phyloP scores from a whole-genome alignment of 768 basidiomycete genomes.

The Agrocybe praecox region DNA sequence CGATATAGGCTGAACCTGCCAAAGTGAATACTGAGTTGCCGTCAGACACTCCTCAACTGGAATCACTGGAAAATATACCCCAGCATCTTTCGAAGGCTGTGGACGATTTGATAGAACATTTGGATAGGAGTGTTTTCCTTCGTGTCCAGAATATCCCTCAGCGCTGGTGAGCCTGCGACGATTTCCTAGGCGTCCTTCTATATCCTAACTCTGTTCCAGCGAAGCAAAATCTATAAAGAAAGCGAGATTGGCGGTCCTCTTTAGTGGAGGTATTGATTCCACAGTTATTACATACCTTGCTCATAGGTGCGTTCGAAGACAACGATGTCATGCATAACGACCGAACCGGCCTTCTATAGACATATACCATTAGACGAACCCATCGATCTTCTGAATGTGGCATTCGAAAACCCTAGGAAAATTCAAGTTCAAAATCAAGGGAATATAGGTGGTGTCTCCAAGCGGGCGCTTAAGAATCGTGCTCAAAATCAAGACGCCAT shows the following conservation, averaged over 20 bases:
- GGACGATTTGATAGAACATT: slow-evolving; percentile 50
- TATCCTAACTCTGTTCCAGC: neutral
- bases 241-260: slow-evolving; percentile 80
- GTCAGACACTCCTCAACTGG: slow-evolving; percentile 36
- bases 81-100: slow-evolving; percentile 42
- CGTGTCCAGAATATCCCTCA: slow-evolving; percentile 72
- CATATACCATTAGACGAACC: slow-evolving; percentile 76
- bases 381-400: slow-evolving; percentile 91
- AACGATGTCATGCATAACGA: neutral
- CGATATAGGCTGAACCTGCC: slow-evolving; percentile 41
- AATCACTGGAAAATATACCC: slow-evolving; percentile 45
- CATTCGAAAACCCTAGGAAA: slow-evolving; percentile 94
- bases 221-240: slow-evolving; percentile 30
- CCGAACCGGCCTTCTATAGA: slow-evolving; percentile 38
- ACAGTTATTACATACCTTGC: slow-evolving; percentile 82
- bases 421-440: slow-evolving; percentile 49
- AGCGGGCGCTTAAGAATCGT: slow-evolving; percentile 10
- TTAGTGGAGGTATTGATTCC: slow-evolving; percentile 96
- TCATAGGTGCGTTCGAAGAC: slow-evolving; percentile 51
- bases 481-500: slow-evolving; percentile 12
- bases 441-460: slow-evolving; percentile 40
- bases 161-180: slow-evolving; percentile 30
- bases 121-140: slow-evolving; percentile 70
- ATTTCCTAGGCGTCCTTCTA: neutral
- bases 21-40: slow-evolving; percentile 53